phyloP scores from a whole-genome alignment of 371 early-diverging fungal species.

The Funneliformis caledonium region DNA sequence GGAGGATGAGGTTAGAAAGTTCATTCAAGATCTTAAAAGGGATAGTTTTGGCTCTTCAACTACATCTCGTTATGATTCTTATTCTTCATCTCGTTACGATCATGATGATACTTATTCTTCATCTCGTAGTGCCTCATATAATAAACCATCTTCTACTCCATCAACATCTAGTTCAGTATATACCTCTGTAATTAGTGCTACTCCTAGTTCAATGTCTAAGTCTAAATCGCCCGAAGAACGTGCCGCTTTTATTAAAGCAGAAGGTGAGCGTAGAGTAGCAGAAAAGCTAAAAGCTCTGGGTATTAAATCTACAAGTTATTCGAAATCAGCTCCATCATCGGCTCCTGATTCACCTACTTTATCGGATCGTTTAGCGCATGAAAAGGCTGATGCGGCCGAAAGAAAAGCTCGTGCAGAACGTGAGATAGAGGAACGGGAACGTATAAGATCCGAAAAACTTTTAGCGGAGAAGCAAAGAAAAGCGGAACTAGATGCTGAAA shows the following conservation, averaged over 20 bases:
- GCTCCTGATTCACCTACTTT: conserved; percentile 35
- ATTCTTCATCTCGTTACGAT: not conserved
- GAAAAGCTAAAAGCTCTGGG: conserved; percentile 46
- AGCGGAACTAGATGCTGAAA: conserved; percentile 34
- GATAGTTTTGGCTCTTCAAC: not conserved
- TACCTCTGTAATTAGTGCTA: not conserved
- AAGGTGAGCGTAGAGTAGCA: conserved; percentile 47
- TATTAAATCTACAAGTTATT: conserved; percentile 40
- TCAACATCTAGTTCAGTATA: conserved; percentile 17
- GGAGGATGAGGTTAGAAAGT: conserved; percentile 24
- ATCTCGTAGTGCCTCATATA: not conserved
- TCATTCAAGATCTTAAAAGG: conserved; percentile 30
- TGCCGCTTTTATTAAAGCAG: conserved; percentile 48
- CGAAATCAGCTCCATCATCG: conserved; percentile 40
- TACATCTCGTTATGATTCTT: no score
- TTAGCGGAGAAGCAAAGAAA: conserved; percentile 40
- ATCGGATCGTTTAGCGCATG: conserved; percentile 46
- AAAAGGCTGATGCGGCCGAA: conserved; percentile 43
- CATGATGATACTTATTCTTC: conserved; percentile 9
- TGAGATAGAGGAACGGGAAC: conserved; percentile 43
- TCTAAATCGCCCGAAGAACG: conserved; percentile 50
- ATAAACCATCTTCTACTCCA: not conserved
- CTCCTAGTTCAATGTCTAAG: conserved; percentile 36
- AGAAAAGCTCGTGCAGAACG: conserved; percentile 40
- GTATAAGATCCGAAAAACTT: conserved; percentile 15